Evolutionary conservation across 768 basidiomycete species (phyloP).

Genomic region (Coprinopsis cinerea): DNA sequence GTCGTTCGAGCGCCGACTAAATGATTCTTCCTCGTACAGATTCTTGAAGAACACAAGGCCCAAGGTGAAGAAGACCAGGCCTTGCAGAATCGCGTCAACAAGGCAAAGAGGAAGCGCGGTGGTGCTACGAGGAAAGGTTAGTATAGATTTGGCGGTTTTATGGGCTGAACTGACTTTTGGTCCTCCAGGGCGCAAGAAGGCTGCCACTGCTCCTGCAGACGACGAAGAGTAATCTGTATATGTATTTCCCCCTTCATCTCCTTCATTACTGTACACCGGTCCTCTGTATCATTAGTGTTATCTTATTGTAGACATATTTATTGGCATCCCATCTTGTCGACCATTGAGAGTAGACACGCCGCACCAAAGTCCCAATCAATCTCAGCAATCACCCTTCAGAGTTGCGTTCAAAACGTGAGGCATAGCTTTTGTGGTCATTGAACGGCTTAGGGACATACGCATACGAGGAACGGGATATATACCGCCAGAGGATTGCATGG

Average conservation of each 20-base stretch:
- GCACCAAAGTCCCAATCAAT: no score
- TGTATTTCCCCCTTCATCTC: not conserved
- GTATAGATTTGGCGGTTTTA: conserved; percentile 3
- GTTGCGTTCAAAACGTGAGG: not conserved
- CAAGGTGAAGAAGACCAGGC: conserved; percentile 93
- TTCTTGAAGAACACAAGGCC: conserved; percentile 72
- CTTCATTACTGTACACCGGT: no score
- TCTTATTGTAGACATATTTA: no score
- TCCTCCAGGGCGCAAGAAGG: conserved; percentile 3
- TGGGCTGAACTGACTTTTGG: not conserved
- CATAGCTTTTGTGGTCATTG: not conserved
- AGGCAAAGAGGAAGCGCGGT: conserved; percentile 82
- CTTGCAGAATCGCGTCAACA: conserved; percentile 78
- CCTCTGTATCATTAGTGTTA: no score
- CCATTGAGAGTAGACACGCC: no score
- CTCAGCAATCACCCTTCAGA: no score
- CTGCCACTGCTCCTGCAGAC: not conserved
- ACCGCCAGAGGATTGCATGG: not conserved
- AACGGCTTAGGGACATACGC: not conserved
- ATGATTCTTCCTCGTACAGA: conserved; percentile 37
- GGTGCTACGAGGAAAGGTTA: conserved; percentile 42
- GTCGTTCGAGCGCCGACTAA: not conserved
- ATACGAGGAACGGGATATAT: not conserved
- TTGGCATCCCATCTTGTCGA: no score
- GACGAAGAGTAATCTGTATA: not conserved